Evolutionary conservation across 2,329 filamentous ascomycete genomes (phyloP), one percentile per base, ranked within the genome.

Genomic region (Aplosporella prunicola): DNA sequence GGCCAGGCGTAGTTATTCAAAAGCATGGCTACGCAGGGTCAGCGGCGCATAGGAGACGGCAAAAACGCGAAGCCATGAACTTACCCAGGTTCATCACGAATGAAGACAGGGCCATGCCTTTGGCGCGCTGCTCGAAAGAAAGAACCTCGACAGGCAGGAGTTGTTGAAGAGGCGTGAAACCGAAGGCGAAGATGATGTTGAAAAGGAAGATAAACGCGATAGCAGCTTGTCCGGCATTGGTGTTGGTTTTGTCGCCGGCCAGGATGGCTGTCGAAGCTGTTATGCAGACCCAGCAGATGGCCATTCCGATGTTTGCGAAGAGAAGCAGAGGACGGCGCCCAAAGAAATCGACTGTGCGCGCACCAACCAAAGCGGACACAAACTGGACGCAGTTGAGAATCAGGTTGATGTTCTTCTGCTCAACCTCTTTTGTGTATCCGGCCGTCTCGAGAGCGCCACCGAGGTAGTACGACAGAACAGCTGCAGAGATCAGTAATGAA

Each of bases 81-180:
- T 11, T 24, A 24, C 22, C 22, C 22, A 24, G 22, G 3, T 24
- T 24, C 30, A 50, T 24, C 9, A 24, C 22, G 22, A 24, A 24
- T 11, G 22, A 8, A 8, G 22, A 24, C 9, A 24, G n/a, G 8
- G 22, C 22, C 22, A 24, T 24, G 22, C 22, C 22, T 44, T 69
- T 69, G 2, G 66, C 66, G 13, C 66, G 55, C 0, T 53, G 62
- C 39, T 66, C 62, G 39, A 67, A 68, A 5, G 60, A 56, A 9
- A 69, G 51, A 45, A 61, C 65, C 43, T 69, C 66, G 9, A 68
- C 65, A 0, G 64, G 61, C 44, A 68, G 69, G 3, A 69, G 45
- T 9, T 61, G 61, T 45, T 67, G 63, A n/a, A 69, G 48, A 1
- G 66, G 55, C 2, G 56, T 60, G 42, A 53, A 52, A 29, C 55